These are phyloP conservation scores for Pezizomycotina sp. DNA, from an alignment of 2,329 filamentous ascomycete genomes.

Conservation along the genomic window DNA sequence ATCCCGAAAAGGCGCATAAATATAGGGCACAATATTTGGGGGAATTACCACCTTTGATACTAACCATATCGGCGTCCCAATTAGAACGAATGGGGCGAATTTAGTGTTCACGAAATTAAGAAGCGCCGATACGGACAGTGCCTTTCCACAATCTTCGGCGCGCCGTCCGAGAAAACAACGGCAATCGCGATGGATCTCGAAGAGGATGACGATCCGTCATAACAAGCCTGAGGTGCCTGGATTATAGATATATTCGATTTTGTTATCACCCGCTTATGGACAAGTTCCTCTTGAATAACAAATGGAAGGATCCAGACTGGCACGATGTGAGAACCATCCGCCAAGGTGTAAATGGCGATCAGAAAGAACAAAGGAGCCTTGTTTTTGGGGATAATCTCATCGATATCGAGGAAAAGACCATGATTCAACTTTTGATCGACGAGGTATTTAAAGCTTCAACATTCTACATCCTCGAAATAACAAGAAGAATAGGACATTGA, in stretches of 20 bases:
- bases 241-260: slow-evolving; percentile 89
- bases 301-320: slow-evolving; percentile 92
- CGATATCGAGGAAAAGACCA: slow-evolving; percentile 79
- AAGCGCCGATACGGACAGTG: slow-evolving; percentile 42
- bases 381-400: slow-evolving; percentile 86
- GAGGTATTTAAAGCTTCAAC: slow-evolving; percentile 40
- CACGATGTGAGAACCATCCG: slow-evolving; percentile 58
- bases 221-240: slow-evolving; percentile 55
- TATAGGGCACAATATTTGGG: slow-evolving; percentile 14
- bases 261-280: slow-evolving; percentile 80
- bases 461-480: slow-evolving; percentile 6
- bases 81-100: slow-evolving; percentile 88
- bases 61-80: not conserved
- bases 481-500: not conserved
- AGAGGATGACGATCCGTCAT: slow-evolving; percentile 56
- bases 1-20: slow-evolving; percentile 4
- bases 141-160: slow-evolving; percentile 43
- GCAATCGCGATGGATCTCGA: slow-evolving; percentile 45
- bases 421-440: slow-evolving; percentile 67
- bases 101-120: slow-evolving; percentile 56
- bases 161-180: slow-evolving; percentile 39
- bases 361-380: slow-evolving; percentile 63
- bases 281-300: slow-evolving; percentile 69
- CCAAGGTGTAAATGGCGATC: slow-evolving; percentile 69
- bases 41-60: not conserved